Conservation (phyloP, 1,284 basidiomycete species). For the Microstroma glucosiphilum region DNA sequence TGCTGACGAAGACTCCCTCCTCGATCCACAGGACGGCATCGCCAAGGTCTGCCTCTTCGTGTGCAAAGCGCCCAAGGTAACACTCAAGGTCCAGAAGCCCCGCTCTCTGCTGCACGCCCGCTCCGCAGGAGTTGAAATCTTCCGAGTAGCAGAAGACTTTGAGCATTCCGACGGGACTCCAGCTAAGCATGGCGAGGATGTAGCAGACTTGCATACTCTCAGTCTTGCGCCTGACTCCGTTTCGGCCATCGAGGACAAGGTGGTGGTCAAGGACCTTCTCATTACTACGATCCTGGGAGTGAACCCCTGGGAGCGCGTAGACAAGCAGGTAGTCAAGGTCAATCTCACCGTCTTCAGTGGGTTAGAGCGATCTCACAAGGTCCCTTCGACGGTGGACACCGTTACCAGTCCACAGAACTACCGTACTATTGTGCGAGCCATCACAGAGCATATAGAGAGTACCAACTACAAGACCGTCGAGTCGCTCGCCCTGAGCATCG, state of each 20-base stretch:
- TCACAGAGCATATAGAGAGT: constrained; percentile 53
- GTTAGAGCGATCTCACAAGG: constrained; percentile 10
- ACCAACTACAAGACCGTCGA: constrained; percentile 69
- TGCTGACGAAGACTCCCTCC: neutral
- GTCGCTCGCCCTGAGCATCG: constrained; percentile 63
- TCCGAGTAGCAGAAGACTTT: constrained; percentile 30
- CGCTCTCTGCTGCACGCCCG: constrained; percentile 60
- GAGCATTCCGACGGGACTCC: constrained; percentile 17
- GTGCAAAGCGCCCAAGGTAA: constrained; percentile 52
- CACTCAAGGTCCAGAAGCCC: constrained; percentile 56
- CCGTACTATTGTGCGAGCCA: constrained; percentile 25
- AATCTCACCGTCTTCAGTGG: constrained; percentile 56
- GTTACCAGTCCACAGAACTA: constrained; percentile 31
- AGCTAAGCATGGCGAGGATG: constrained; percentile 6
- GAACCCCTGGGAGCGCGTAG: constrained; percentile 64
- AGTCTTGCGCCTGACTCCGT: constrained; percentile 25
- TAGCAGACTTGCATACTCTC: constrained; percentile 16
- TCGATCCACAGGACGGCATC: constrained; percentile 50
- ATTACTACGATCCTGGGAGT: constrained; percentile 66
- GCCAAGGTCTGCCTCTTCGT: constrained; percentile 54
- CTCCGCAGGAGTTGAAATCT: constrained; percentile 54
- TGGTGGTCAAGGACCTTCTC: constrained; percentile 58
- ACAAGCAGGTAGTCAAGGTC: constrained; percentile 65
- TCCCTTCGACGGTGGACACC: constrained; percentile 22
- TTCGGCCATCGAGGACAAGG: constrained; percentile 28